Conservation (phyloP, 176 grass and related monocot species). For the Paspalum notatum region DNA sequence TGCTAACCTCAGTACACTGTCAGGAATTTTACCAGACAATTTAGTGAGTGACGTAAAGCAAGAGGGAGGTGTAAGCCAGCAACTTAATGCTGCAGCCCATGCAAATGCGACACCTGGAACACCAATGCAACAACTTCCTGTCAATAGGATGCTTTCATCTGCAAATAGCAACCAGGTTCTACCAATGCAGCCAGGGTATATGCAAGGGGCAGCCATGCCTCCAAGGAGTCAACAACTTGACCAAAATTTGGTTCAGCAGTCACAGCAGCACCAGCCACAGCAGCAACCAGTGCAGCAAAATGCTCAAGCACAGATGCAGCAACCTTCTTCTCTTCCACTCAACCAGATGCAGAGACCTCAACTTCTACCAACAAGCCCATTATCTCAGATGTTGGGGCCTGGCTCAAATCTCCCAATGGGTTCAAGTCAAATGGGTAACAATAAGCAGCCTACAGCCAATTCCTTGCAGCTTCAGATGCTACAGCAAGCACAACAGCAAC, state of each 20-base stretch:
- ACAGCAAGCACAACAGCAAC: slow-evolving; percentile 68
- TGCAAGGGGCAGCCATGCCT: slow-evolving; percentile 62
- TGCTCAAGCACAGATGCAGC: slow-evolving; percentile 68
- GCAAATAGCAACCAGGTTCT: slow-evolving; percentile 60
- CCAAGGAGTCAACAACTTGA: slow-evolving; percentile 71
- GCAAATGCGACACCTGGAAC: slow-evolving; percentile 61
- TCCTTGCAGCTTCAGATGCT: slow-evolving; percentile 70
- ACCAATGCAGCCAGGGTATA: slow-evolving; percentile 72
- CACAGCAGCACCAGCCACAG: slow-evolving; percentile 53
- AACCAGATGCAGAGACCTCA: slow-evolving; percentile 78
- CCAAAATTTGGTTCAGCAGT: slow-evolving; percentile 75
- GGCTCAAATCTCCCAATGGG: slow-evolving; percentile 71
- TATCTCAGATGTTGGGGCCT: slow-evolving; percentile 75
- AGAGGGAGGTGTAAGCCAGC: slow-evolving; percentile 69
- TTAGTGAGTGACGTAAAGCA: slow-evolving; percentile 64
- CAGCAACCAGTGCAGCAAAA: slow-evolving; percentile 63
- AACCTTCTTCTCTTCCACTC: slow-evolving; percentile 66
- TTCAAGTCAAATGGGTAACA: slow-evolving; percentile 65
- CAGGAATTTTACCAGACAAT: slow-evolving; percentile 61
- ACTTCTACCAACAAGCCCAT: slow-evolving; percentile 61
- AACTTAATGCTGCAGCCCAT: slow-evolving; percentile 59
- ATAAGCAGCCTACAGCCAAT: slow-evolving; percentile 51
- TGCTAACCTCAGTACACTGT: slow-evolving; percentile 47
- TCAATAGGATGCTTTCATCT: slow-evolving; percentile 69
- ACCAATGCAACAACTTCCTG: slow-evolving; percentile 61